Percentiles rank a stretch among this genome's conserved stretches.
Conservation (phyloP, 768 basidiomycete genomes). For the Hemileccinum rubropunctum region DNA sequence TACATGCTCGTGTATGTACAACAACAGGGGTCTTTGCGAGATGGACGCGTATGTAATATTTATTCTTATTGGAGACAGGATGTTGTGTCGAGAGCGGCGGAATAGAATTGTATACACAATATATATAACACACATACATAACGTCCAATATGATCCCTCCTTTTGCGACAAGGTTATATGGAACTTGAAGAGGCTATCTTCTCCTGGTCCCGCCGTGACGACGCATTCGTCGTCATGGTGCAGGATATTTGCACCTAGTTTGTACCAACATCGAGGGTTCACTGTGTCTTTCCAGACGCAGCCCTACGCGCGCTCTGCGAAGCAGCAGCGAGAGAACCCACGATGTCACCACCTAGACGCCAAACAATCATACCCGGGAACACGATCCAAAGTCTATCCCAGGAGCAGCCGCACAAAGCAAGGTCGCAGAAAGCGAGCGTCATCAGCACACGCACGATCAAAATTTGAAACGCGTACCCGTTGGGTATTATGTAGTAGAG, state of each 20-base stretch:
- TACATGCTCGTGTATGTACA: no score
- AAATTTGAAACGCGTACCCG: constrained; percentile 47
- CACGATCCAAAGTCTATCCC: constrained; percentile 71
- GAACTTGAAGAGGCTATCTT: no score
- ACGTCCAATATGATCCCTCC: background rate
- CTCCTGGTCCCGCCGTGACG: no score
- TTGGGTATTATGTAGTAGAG: constrained; percentile 75
- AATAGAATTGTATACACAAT: no score
- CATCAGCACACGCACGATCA: constrained; percentile 3
- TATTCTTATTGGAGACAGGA: no score
- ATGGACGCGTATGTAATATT: no score
- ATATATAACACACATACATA: background rate
- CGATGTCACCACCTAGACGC: constrained; percentile 63
- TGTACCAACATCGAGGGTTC: constrained; percentile 1
- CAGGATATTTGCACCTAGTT: no score
- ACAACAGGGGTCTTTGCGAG: no score
- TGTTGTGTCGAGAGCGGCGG: no score
- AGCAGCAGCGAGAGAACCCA: constrained; percentile 37
- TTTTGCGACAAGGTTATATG: no score
- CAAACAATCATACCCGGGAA: constrained; percentile 60
- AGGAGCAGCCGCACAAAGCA: no score
- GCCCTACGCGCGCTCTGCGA: constrained; percentile 27
- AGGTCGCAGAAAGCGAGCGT: no score
- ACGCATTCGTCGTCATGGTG: background rate
- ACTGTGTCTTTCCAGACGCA: constrained; percentile 28